A percentile compares a stretch with the other conserved stretches of the same genome.
These are phyloP conservation scores for Prunella vulgaris DNA, from an alignment of 257 asterid species.

Conservation along the genomic window DNA sequence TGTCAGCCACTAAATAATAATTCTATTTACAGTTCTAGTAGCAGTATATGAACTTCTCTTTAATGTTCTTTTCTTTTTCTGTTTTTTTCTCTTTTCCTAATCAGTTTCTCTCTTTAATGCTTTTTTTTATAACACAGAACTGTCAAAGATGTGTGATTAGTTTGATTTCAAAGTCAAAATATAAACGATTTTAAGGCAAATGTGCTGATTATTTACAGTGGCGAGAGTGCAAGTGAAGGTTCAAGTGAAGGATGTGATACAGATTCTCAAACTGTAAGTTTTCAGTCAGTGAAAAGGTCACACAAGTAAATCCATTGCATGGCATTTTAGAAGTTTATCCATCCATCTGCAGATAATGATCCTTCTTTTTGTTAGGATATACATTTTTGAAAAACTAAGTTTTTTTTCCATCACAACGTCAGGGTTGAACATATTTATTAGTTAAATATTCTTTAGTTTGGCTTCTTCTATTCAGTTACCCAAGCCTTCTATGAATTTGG, in stretches of 20 bases:
- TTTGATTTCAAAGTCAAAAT: slow-evolving; percentile 4
- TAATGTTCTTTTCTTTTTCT: neutral
- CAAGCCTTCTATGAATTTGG: neutral
- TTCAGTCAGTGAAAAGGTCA: neutral
- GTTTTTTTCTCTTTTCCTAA: neutral
- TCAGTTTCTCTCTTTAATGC: neutral
- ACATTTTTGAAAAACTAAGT: neutral
- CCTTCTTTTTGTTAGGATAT: neutral
- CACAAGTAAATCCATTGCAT: neutral
- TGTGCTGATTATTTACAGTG: slow-evolving; percentile 46
- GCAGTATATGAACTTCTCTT: neutral
- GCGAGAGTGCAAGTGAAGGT: slow-evolving; percentile 76
- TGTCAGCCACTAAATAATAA: neutral
- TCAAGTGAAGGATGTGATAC: slow-evolving; percentile 82
- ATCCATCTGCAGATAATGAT: slow-evolving; percentile 6
- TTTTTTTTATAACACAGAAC: neutral
- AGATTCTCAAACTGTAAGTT: slow-evolving; percentile 72
- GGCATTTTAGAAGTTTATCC: slow-evolving; percentile 5
- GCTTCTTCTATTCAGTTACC: neutral
- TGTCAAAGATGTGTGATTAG: neutral
- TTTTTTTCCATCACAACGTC: neutral
- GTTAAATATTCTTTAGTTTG: slow-evolving; percentile 12
- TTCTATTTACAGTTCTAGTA: neutral
- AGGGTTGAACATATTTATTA: neutral
- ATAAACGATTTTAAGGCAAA: neutral